Base-by-base conservation (phyloP, 1,139 yeast species). In the Sugiyamaella pinicola region DNA sequence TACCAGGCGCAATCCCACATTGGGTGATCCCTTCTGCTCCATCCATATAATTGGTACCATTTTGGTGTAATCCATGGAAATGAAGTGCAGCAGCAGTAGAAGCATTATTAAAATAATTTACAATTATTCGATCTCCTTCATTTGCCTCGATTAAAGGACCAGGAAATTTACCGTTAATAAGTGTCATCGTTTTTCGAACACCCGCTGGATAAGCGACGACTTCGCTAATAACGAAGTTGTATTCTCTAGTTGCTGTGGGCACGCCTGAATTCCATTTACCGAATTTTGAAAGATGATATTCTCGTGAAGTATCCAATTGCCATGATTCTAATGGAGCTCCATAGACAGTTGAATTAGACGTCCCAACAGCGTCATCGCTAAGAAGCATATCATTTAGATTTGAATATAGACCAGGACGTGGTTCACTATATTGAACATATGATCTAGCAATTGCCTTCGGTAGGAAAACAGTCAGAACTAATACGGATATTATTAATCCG, bases 31-130 rank as follows among this genome's bases (percentile, higher is more conserved):
- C 76, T 65, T 85, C 85, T 4, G 91, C 90, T 50, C 96, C 96
- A 69, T 87, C 96, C 85, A 84, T 82, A 66, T 79, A 81, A 62
- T 72, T 75, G 4, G 83, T 68, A 6, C 81, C 84, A 58, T 79
- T 76, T 72, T 84, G 91, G 77, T 84, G 85, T 61, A 87, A 65
- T 48, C 96, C 96, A 70, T 87, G 96, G 80, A 86, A 86, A 71
- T 87, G 96, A 62, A 87, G 68, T 5, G 90, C 74, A 2, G 95
- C 84, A 67, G 85, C 83, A 46, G 75, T 71, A 62, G 78, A 78
- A 53, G 85, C 79, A 13, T 83, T 84, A 62, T 88, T 88, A 49
- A 77, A 77, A 64, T 87, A 72, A 64, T 82, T 76, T 21, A 88
- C 69, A 42, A 78, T 68, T 29, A 88, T 76, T 17, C 82, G 69